Percentiles rank a stretch among this genome's conserved stretches.
phyloP scores from a whole-genome alignment of 169 alveolate genomes.

The Plasmodium inui region DNA sequence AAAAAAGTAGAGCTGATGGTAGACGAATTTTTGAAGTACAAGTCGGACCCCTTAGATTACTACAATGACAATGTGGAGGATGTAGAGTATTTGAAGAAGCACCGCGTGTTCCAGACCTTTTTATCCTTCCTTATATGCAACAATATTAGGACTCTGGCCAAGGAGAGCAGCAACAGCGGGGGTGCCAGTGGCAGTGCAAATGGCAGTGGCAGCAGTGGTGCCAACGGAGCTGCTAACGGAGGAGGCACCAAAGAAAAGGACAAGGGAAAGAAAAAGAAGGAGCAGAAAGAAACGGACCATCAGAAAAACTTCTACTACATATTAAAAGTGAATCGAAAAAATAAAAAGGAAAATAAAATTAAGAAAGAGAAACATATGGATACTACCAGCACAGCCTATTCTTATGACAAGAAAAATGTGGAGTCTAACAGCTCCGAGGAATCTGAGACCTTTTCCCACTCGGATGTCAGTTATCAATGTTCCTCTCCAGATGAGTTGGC shows the following conservation, averaged over 20 bases:
- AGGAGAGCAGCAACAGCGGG: neutral
- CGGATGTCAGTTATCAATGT: conserved; percentile 92
- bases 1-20: conserved; percentile 72
- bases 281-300: conserved; percentile 76
- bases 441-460: conserved; percentile 68
- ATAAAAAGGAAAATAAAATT: conserved; percentile 17
- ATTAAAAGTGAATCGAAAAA: conserved; percentile 73
- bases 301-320: conserved; percentile 74
- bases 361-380: conserved; percentile 30
- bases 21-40: conserved; percentile 57
- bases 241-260: conserved; percentile 13
- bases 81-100: conserved; percentile 57
- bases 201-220: neutral
- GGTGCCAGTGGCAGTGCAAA: neutral
- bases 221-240: neutral
- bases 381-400: neutral
- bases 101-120: conserved; percentile 77
- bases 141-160: conserved; percentile 80
- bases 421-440: conserved; percentile 57
- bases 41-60: conserved; percentile 40
- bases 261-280: conserved; percentile 65
- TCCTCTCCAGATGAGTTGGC: conserved; percentile 99
- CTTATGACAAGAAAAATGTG: conserved; percentile 3
- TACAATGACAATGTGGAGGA: conserved; percentile 72
- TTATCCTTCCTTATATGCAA: conserved; percentile 84